phyloP scores from a whole-genome alignment of 768 basidiomycete species.

The Termitomyces sp. region DNA sequence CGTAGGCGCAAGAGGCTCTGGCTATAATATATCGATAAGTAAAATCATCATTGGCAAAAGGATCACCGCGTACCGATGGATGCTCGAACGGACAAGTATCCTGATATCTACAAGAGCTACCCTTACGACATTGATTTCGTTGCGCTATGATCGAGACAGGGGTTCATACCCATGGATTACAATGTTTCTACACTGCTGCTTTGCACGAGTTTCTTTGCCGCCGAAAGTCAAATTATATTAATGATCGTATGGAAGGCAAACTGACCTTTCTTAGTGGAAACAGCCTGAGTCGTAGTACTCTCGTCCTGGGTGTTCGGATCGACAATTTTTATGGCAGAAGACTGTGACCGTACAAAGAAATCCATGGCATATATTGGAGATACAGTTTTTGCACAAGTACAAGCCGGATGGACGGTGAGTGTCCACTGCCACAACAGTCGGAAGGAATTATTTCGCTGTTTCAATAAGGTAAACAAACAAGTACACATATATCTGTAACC shows the following conservation, averaged over 20 bases:
- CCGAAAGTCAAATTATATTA: constrained; percentile 2
- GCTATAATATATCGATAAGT: constrained; percentile 8
- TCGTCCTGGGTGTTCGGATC: constrained; percentile 47
- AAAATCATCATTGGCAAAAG: not conserved
- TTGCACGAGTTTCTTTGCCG: constrained; percentile 55
- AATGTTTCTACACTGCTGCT: constrained; percentile 77
- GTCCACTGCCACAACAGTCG: constrained; percentile 13
- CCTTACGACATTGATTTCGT: not conserved
- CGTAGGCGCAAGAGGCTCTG: constrained; percentile 20
- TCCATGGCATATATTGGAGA: constrained; percentile 41
- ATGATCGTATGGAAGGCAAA: constrained; percentile 14
- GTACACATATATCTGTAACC: no score
- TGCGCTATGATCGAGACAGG: not conserved
- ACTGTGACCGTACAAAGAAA: constrained; percentile 62
- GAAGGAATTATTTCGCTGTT: no score
- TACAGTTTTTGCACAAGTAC: not conserved
- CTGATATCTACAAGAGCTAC: constrained; percentile 78
- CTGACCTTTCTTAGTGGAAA: constrained; percentile 51
- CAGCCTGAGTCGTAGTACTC: constrained; percentile 20
- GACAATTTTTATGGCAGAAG: constrained; percentile 67
- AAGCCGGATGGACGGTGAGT: constrained; percentile 12
- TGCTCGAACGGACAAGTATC: constrained; percentile 83
- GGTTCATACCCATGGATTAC: constrained; percentile 77
- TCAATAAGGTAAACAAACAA: no score
- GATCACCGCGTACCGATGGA: constrained; percentile 47